Conservation (phyloP, 768 basidiomycete genomes). For the Sutorius australiensis region DNA sequence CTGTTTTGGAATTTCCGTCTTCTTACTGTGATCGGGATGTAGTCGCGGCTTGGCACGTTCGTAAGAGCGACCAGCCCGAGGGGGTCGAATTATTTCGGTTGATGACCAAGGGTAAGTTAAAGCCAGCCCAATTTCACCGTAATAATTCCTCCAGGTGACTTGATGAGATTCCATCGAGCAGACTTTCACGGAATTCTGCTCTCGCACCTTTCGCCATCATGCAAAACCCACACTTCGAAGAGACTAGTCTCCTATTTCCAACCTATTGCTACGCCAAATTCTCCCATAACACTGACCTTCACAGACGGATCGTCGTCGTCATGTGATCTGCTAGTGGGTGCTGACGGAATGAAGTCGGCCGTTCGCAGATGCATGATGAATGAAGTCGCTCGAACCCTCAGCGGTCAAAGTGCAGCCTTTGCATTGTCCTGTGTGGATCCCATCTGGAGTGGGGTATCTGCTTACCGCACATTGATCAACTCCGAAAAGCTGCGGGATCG, state of each 20-base stretch:
- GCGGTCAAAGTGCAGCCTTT: conserved; percentile 39
- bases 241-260: conserved; percentile 57
- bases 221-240: conserved; percentile 50
- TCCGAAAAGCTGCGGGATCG: conserved; percentile 42
- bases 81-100: conserved; percentile 54
- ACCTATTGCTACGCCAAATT: conserved; percentile 29
- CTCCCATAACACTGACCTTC: conserved; percentile 48
- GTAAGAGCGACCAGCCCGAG: conserved; percentile 57
- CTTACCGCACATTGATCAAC: conserved; percentile 59
- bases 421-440: conserved; percentile 46
- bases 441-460: conserved; percentile 54
- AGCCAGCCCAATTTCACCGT: neutral
- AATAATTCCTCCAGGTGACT: conserved; percentile 36
- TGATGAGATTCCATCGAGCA: conserved; percentile 58
- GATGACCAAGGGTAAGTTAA: conserved; percentile 48
- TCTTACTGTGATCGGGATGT: neutral
- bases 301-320: conserved; percentile 55
- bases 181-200: conserved; percentile 64
- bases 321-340: conserved; percentile 66
- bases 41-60: conserved; percentile 53
- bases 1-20: neutral
- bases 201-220: conserved; percentile 42
- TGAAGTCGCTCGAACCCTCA: conserved; percentile 30
- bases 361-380: conserved; percentile 37
- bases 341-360: conserved; percentile 63